Evolutionary conservation across 257 asterid genomes (phyloP).

Genomic region (Scutellaria barbata): DNA sequence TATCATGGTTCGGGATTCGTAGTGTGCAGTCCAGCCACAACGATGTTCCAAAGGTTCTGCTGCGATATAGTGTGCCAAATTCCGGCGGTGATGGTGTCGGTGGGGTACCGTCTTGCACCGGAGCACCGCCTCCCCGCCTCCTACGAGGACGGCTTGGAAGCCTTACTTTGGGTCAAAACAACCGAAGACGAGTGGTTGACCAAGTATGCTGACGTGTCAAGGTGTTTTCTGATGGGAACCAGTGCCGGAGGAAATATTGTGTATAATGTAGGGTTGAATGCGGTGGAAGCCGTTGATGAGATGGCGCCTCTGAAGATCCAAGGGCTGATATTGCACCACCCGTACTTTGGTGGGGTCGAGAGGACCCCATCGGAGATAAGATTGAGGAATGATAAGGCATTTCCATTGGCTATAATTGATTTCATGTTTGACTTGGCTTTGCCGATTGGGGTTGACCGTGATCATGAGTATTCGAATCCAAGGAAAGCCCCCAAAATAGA

Average conservation of each 20-base stretch:
- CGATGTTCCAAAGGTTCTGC: slow-evolving; percentile 28
- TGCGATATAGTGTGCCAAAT: background rate
- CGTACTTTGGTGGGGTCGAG: slow-evolving; percentile 50
- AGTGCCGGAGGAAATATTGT: slow-evolving; percentile 75
- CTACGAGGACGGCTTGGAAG: slow-evolving; percentile 54
- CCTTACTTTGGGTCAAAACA: slow-evolving; percentile 44
- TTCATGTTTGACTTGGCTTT: slow-evolving; percentile 46
- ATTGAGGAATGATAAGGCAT: slow-evolving; percentile 10
- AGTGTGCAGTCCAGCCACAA: slow-evolving; percentile 14
- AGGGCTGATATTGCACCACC: slow-evolving; percentile 56
- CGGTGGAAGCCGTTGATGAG: slow-evolving; percentile 6
- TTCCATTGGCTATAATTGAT: slow-evolving; percentile 37
- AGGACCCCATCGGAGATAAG: slow-evolving; percentile 52
- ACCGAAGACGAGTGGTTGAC: slow-evolving; percentile 46
- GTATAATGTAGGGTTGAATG: slow-evolving; percentile 41
- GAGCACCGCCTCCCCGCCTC: slow-evolving; percentile 68
- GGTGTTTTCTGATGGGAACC: slow-evolving; percentile 51
- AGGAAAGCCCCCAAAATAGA: slow-evolving; percentile 13
- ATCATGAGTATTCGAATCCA: slow-evolving; percentile 48
- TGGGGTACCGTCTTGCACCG: slow-evolving; percentile 61
- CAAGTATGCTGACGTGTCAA: slow-evolving; percentile 48
- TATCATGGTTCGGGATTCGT: slow-evolving; percentile 64
- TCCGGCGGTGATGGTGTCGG: slow-evolving; percentile 53
- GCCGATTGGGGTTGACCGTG: slow-evolving; percentile 53
- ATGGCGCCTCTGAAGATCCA: slow-evolving; percentile 44